Conservation (phyloP, 495 filamentous ascomycete species). For the Trichoderma virens region DNA sequence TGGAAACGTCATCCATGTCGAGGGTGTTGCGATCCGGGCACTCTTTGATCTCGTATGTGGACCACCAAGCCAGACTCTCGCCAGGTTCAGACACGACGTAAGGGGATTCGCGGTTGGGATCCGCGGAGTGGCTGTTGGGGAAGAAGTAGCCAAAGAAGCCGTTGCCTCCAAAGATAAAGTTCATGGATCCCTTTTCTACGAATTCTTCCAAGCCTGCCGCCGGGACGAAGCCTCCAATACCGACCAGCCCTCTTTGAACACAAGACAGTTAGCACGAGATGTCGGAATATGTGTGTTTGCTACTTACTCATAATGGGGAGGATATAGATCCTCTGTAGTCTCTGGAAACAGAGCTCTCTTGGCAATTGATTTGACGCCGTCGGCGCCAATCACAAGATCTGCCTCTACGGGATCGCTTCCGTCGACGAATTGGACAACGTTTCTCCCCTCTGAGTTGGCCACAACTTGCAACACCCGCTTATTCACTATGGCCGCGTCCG, state of each 20-base stretch:
- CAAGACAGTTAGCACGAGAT: constrained; percentile 18
- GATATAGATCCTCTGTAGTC: constrained; percentile 18
- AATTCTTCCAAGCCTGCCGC: constrained; percentile 16
- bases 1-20: constrained; percentile 30
- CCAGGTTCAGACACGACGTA: constrained; percentile 22
- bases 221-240: constrained; percentile 46
- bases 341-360: constrained; percentile 37
- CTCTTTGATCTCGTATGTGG: constrained; percentile 34
- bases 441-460: constrained; percentile 23
- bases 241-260: constrained; percentile 34
- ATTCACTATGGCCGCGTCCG: background rate
- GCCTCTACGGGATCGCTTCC: constrained; percentile 28
- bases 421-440: constrained; percentile 25
- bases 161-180: constrained; percentile 43
- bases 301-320: constrained; percentile 10
- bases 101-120: background rate
- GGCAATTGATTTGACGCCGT: constrained; percentile 48
- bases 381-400: constrained; percentile 53
- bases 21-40: constrained; percentile 31
- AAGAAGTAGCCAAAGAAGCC: constrained; percentile 50
- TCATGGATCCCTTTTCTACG: constrained; percentile 37
- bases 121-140: constrained; percentile 23
- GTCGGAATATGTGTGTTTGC: constrained; percentile 16
- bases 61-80: constrained; percentile 39
- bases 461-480: constrained; percentile 10